Evolutionary conservation across 208 protist species (phyloP).

Genomic region (Crithidia bombi): DNA sequence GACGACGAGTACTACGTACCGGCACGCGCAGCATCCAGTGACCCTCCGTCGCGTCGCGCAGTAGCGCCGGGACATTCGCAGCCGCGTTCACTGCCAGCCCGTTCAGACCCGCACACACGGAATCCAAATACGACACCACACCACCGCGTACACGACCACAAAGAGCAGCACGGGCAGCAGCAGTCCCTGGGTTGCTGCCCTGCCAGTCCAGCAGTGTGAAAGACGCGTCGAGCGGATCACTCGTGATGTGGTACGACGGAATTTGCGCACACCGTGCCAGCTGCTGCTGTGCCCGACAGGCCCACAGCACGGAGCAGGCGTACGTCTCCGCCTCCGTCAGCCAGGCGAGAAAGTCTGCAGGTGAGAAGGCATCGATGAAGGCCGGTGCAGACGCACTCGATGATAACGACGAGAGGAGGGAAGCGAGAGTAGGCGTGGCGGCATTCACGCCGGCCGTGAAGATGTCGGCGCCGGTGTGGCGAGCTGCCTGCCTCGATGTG

Average conservation of each 20-base stretch:
- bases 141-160: conserved; percentile 5
- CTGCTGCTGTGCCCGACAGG: conserved; percentile 17
- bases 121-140: conserved; percentile 12
- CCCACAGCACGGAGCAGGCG: conserved; percentile 5
- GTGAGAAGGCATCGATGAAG: too few relatives aligned
- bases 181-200: not conserved
- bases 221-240: too few relatives aligned
- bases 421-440: not conserved
- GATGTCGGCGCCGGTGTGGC: not conserved
- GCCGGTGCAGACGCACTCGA: too few relatives aligned
- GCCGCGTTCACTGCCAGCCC: conserved; percentile 9
- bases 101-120: not conserved
- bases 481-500: too few relatives aligned
- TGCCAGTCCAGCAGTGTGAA: too few relatives aligned
- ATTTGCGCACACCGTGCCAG: not conserved
- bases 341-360: conserved; percentile 20
- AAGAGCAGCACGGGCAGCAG: not conserved
- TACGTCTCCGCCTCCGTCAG: conserved; percentile 22
- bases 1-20: too few relatives aligned
- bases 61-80: conserved; percentile 36
- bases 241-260: not conserved
- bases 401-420: too few relatives aligned
- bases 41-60: conserved; percentile 52
- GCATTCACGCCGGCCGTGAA: not conserved
- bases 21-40: conserved; percentile 57